phyloP scores from a whole-genome alignment of 1,284 basidiomycete species.

The Tilletia indica region DNA sequence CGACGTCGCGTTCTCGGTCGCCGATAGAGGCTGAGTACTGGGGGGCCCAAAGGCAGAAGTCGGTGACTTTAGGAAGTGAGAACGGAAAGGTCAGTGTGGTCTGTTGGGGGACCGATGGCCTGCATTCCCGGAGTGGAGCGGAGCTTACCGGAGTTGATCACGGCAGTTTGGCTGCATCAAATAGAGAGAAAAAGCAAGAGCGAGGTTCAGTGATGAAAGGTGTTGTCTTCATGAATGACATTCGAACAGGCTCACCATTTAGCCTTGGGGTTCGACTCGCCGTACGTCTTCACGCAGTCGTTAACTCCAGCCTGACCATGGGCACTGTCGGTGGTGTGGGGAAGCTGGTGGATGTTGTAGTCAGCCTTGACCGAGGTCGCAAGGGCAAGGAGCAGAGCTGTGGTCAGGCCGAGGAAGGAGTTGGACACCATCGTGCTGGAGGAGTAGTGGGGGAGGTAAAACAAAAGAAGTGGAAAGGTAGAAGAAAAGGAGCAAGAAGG shows the following conservation, averaged over 20 bases:
- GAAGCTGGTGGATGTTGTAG: slow-evolving; percentile 38
- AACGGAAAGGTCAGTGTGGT: background rate
- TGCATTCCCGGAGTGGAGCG: background rate
- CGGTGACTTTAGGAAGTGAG: slow-evolving; percentile 15
- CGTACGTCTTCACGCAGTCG: slow-evolving; percentile 27
- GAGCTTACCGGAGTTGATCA: background rate
- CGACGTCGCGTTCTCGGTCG: slow-evolving; percentile 63
- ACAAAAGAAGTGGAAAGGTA: too few species aligned
- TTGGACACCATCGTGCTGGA: too few species aligned
- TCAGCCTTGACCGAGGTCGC: background rate
- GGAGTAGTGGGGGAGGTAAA: too few species aligned
- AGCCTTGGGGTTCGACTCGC: background rate
- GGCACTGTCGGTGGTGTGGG: slow-evolving; percentile 42
- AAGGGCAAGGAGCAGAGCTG: background rate
- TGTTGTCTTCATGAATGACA: too few species aligned
- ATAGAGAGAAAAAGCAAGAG: too few species aligned
- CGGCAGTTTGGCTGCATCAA: slow-evolving; percentile 9
- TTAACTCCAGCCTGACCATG: slow-evolving; percentile 30
- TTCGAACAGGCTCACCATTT: too few species aligned
- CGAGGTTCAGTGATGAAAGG: too few species aligned
- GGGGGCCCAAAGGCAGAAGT: slow-evolving; percentile 51
- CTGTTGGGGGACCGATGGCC: too few species aligned
- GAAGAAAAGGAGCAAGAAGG: too few species aligned
- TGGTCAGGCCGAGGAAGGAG: background rate
- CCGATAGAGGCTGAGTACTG: slow-evolving; percentile 33